Conservation (phyloP, 2,329 filamentous ascomycete species). For the Penicillium sp. region DNA sequence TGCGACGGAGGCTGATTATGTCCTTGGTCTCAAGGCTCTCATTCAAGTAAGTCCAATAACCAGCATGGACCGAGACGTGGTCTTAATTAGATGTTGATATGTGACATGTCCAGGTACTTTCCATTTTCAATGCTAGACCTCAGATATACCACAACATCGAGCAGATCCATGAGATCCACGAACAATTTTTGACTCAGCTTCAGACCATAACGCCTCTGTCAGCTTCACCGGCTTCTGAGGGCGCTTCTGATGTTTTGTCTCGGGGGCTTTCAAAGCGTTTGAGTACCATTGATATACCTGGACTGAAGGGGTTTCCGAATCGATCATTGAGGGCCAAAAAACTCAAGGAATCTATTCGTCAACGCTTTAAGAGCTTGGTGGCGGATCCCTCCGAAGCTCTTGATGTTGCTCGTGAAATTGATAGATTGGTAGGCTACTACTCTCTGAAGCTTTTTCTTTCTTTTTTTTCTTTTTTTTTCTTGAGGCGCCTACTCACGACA, state of each 20-base stretch:
- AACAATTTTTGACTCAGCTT: conserved; percentile 72
- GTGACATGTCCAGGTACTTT: conserved; percentile 59
- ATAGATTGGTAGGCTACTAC: conserved; percentile 45
- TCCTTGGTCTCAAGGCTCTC: conserved; percentile 80
- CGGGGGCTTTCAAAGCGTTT: conserved; percentile 46
- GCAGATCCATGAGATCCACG: conserved; percentile 78
- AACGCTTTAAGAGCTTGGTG: conserved; percentile 37
- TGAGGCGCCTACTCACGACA: conserved; percentile 44
- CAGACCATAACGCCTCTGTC: conserved; percentile 66
- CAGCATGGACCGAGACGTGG: neutral
- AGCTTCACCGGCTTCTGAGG: conserved; percentile 32
- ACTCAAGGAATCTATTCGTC: conserved; percentile 29
- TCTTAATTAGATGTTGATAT: too few relatives aligned
- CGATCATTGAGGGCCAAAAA: conserved; percentile 30
- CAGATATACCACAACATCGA: conserved; percentile 77
- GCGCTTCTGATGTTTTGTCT: conserved; percentile 21
- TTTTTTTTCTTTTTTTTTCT: too few relatives aligned
- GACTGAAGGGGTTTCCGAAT: conserved; percentile 30
- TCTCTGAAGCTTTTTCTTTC: too few relatives aligned
- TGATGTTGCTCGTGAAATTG: conserved; percentile 55
- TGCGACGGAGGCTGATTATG: conserved; percentile 80
- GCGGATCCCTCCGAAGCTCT: conserved; percentile 55
- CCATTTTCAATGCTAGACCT: conserved; percentile 68
- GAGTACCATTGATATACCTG: conserved; percentile 48
- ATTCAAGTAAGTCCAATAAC: conserved; percentile 64